A percentile compares a stretch with the other conserved stretches of the same genome.
These are phyloP conservation scores for Pestalotiopsis sp. DNA, from an alignment of 2,329 filamentous ascomycete species.

Conservation along the genomic window DNA sequence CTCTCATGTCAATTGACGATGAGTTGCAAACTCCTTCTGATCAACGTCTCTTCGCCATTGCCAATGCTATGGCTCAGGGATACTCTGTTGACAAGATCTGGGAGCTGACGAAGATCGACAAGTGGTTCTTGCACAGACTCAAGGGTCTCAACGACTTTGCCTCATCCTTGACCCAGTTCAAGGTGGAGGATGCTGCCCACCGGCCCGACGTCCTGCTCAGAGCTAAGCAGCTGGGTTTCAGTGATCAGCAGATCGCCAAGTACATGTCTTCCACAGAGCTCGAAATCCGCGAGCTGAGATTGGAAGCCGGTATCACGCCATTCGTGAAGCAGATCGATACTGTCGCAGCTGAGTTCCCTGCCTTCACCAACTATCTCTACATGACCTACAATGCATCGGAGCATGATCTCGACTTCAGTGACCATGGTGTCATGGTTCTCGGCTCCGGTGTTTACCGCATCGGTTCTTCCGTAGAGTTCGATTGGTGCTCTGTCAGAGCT, in stretches of 20 bases:
- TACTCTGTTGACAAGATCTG: conserved; percentile 97
- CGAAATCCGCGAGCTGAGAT: conserved; percentile 78
- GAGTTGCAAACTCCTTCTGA: conserved; percentile 97
- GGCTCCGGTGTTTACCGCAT: conserved; percentile 97
- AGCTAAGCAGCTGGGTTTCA: conserved; percentile 94
- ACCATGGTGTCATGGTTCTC: conserved; percentile 93
- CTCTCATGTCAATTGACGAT: conserved; percentile 92
- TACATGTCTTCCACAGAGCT: conserved; percentile 96
- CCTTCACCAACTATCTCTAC: conserved; percentile 94
- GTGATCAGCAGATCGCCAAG: conserved; percentile 87
- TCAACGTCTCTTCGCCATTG: conserved; percentile 95
- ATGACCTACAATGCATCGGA: conserved; percentile 92
- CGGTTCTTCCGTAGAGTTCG: conserved; percentile 96
- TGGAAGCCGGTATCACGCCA: conserved; percentile 85
- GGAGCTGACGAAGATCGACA: conserved; percentile 98
- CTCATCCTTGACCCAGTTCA: conserved; percentile 73
- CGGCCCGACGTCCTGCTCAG: conserved; percentile 70
- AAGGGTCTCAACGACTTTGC: conserved; percentile 90
- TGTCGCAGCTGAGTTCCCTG: conserved; percentile 94
- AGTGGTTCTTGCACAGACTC: conserved; percentile 94
- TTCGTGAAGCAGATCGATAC: conserved; percentile 99
- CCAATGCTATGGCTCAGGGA: conserved; percentile 93
- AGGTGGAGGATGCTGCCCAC: conserved; percentile 64
- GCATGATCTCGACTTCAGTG: conserved; percentile 81
- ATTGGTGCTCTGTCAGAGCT: conserved; percentile 96